Evolutionary conservation across 2,329 filamentous ascomycete genomes (phyloP), one percentile per base, ranked within the genome.

Genomic region (Cladosporium sphaerospermum): DNA sequence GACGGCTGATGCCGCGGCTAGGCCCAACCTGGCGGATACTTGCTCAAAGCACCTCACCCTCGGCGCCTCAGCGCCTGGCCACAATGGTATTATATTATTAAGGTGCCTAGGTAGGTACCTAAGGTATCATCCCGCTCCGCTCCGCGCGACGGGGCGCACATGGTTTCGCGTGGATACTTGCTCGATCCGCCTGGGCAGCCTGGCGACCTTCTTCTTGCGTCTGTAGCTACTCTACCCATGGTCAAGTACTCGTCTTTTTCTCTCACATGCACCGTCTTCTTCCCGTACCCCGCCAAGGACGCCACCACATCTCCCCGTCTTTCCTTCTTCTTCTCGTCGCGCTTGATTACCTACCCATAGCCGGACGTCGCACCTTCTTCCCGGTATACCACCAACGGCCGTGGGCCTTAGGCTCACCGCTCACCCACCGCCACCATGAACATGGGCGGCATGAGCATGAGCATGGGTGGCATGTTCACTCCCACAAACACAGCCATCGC

Each of bases 391-490:
- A 33, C 13, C 32, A 16, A 28, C 33, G 6, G 42, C 14, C 42
- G 23, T 28, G 42, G 45, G 46, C 48, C 6, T 44, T 31, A 18
- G 48, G 40, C 40, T 43, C 40, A 32, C 11, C 43, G 32, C 48
- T 18, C 32, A 16, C n/a, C 49, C 42, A 48, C 9, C 50, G 57
- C 54, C 45, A 53, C 46, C 55, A 59, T 52, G 57, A 50, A 55
- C 47, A 62, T 62, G 60, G 51, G 52, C 34, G 58, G 61, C 32
- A 66, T 66, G 64, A 59, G 56, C 48, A 64, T 65, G 63, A 49
- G 40, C 43, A 63, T 58, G 49, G 56, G 54, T 8, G 59, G 61
- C 33, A 52, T 62, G 39, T 64, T 65, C 52, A 63, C 58, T 1
- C 51, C 55, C 2, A 46, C 44, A 2, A 64, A 67, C 53, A 52